These are phyloP conservation scores for Leccinum pellstonianum DNA, from an alignment of 768 basidiomycete genomes.

Conservation along the genomic window DNA sequence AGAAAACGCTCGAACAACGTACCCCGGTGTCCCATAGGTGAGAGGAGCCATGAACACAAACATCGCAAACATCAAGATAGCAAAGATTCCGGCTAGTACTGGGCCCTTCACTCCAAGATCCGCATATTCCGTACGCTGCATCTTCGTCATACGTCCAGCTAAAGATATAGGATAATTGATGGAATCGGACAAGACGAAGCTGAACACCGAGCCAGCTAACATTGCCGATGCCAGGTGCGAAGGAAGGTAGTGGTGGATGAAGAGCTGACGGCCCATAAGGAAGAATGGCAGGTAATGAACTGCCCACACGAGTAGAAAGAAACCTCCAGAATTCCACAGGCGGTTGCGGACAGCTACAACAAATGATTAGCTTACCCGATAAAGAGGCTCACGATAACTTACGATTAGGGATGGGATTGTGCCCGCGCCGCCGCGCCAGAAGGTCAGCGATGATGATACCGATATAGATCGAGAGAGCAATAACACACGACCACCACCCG, in stretches of 20 bases:
- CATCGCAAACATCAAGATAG: slow-evolving; percentile 58
- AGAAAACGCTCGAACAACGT: slow-evolving; percentile 32
- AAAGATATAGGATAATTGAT: slow-evolving; percentile 90
- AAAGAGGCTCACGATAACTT: slow-evolving; percentile 34
- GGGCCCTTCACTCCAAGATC: slow-evolving; percentile 81
- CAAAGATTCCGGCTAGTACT: slow-evolving; percentile 55
- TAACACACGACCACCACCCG: slow-evolving; percentile 93
- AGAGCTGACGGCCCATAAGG: slow-evolving; percentile 95
- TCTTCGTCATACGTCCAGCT: slow-evolving; percentile 63
- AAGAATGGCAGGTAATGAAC: slow-evolving; percentile 98
- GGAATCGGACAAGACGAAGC: slow-evolving; percentile 85
- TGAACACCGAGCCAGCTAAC: slow-evolving; percentile 88
- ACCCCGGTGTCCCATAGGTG: slow-evolving; percentile 98
- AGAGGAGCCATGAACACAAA: slow-evolving; percentile 82
- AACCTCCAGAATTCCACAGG: slow-evolving; percentile 92
- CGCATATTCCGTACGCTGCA: slow-evolving; percentile 53
- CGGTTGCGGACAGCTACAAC: slow-evolving; percentile 83
- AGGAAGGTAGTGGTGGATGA: slow-evolving; percentile 97
- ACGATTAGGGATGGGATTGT: slow-evolving; percentile 88
- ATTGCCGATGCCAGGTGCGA: slow-evolving; percentile 92
- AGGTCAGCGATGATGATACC: slow-evolving; percentile 91
- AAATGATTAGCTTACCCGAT: slow-evolving; percentile 1
- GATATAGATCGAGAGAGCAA: slow-evolving; percentile 82
- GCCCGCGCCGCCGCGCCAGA: slow-evolving; percentile 78
- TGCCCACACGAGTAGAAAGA: slow-evolving; percentile 93